Base-by-base conservation (phyloP, 2,329 filamentous ascomycete genomes). In the Beauveria sp. region DNA sequence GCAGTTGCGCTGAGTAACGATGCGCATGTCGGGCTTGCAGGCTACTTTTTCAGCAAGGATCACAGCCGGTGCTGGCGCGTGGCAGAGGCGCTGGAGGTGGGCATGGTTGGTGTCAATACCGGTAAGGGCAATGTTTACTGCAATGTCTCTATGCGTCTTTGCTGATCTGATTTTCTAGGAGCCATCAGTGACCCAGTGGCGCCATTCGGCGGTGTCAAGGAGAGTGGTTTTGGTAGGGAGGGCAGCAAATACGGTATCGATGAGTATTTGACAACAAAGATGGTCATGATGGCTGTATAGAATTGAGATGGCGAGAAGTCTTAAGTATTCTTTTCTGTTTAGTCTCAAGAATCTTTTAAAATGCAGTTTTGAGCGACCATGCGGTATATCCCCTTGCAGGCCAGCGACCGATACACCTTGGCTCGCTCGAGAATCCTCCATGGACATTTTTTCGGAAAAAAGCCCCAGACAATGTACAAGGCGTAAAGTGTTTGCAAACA, bases 261-360 rank as follows among this genome's bases (percentile, higher is more conserved):
- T 16, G 90, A 93, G 75, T 93, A 91, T 71, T 80, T 88, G 70
- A 76, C 83, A 46, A 88, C 88, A 65, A 93, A 93, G 80, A 89
- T 82, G 70, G 69, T 77, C 28, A 77, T 60, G 54, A 57, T 57
- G 54, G 54, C 43, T 18, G 2, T 20, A 49, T 57, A 49, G 16
- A 22, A 1, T 26, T 9, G 14, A 12, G 20, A 10, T 16, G 8
- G 34, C 34, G 14, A 38, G 34, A 2, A 38, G 34, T 38, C 5
- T 38, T 16, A 2, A 38, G 2, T 2, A 1, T 14, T 14, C 4
- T 14, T 14, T 38, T 34, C 31, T 34, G 12, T 14, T 38, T 38
- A 12, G 14, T 14, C 3, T 14, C 34, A 38, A 38, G 1, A 38
- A 14, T 38, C 12, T 38, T 38, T 1, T 14, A 5, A 14, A 14